phyloP scores from a whole-genome alignment of 345 rosid species.

The Citrus reticulata region DNA sequence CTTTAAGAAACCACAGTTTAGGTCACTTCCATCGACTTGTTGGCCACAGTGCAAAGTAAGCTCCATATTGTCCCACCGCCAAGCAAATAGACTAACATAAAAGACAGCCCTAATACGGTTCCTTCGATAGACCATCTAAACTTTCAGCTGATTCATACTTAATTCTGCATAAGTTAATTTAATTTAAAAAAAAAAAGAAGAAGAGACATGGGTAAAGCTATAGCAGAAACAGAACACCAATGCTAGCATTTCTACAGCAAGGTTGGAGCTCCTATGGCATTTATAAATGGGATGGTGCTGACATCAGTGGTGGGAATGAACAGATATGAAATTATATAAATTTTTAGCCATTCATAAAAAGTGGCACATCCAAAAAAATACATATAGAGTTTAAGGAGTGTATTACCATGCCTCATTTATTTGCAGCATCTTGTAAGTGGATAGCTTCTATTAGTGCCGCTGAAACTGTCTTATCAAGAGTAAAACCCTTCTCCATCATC shows the following conservation, averaged over 20 bases:
- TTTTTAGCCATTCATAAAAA: neutral
- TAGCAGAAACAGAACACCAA: neutral
- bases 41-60: neutral
- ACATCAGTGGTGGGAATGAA: neutral
- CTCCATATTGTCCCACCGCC: neutral
- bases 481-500: conserved; percentile 98
- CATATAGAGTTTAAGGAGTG: neutral
- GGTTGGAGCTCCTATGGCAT: neutral
- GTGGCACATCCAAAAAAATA: neutral
- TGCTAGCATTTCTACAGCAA: neutral
- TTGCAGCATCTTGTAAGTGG: conserved; percentile 27
- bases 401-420: conserved; percentile 27
- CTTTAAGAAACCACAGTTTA: neutral
- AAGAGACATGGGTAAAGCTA: neutral
- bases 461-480: conserved; percentile 75
- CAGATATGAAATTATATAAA: neutral
- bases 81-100: neutral
- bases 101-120: neutral
- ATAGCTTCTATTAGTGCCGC: conserved; percentile 58
- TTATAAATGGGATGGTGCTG: neutral
- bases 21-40: neutral
- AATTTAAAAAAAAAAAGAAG: neutral
- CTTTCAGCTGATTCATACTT: neutral
- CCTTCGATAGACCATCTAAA: neutral
- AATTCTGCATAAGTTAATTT: neutral